A percentile compares a stretch with the other conserved stretches of the same genome.
Evolutionary conservation across 2,329 filamentous ascomycete species (phyloP).

Genomic region (Cladobotryum mycophilum): DNA sequence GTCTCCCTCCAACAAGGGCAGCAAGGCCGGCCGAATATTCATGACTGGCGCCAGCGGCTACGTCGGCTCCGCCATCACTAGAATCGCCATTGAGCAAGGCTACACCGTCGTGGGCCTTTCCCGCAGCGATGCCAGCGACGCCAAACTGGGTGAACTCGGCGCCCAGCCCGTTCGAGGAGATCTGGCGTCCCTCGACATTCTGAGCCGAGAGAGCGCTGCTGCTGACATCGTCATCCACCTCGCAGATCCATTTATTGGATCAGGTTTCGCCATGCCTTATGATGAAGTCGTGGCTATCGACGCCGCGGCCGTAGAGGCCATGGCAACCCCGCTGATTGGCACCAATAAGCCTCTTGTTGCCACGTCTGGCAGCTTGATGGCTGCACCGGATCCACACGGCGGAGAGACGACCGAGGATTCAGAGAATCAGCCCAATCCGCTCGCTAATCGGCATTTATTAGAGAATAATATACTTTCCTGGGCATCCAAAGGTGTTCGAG

Average conservation of each 20-base stretch:
- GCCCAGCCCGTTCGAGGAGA: slow-evolving; percentile 35
- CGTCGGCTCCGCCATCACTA: slow-evolving; percentile 30
- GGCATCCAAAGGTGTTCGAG: slow-evolving; percentile 26
- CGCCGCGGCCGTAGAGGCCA: slow-evolving; percentile 29
- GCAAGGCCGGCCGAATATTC: slow-evolving; percentile 21
- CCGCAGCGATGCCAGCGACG: slow-evolving; percentile 29
- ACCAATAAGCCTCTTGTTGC: slow-evolving; percentile 29
- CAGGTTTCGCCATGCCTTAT: not conserved
- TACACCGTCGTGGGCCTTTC: slow-evolving; percentile 37
- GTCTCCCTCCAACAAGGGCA: not conserved
- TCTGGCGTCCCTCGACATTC: slow-evolving; percentile 30
- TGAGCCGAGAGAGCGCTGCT: slow-evolving; percentile 29
- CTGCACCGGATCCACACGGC: slow-evolving; percentile 19
- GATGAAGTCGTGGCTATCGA: slow-evolving; percentile 24
- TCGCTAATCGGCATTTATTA: slow-evolving; percentile 23
- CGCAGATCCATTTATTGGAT: slow-evolving; percentile 23
- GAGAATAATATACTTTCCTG: slow-evolving; percentile 23
- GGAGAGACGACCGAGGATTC: slow-evolving; percentile 22
- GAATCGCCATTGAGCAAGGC: slow-evolving; percentile 30
- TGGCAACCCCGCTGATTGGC: slow-evolving; percentile 27
- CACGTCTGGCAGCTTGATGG: slow-evolving; percentile 26
- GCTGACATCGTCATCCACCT: slow-evolving; percentile 40
- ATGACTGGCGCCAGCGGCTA: slow-evolving; percentile 36
- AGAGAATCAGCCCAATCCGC: slow-evolving; percentile 16
- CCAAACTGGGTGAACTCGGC: slow-evolving; percentile 30